Evolutionary conservation across 257 asterid genomes (phyloP), one percentile per base, ranked within the genome.

Genomic region (Plantago ovata): DNA sequence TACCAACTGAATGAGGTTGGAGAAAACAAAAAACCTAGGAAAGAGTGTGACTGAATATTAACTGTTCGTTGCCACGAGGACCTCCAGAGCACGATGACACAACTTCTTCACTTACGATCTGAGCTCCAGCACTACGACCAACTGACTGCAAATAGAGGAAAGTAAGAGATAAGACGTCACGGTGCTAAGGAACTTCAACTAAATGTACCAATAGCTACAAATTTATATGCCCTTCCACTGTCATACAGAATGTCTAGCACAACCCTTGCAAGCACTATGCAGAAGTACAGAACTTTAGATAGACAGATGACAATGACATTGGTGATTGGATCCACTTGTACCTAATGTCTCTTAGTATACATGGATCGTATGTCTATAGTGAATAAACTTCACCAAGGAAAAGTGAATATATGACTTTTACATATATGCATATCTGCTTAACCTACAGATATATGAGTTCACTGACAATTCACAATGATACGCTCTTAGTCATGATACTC

Each of bases 21-120:
- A 36, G 58, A 46, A 20, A 52, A 18, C 22, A 57, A 32, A 49
- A 32, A 18, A 23, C 46, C 7, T 6, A 28, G 36, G 7, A 28
- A 28, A 3, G 6, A 28, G 6, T n/a, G n/a, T n/a, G n/a, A 52
- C 23, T 42, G 22, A 60, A 50, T 33, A 84, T 71, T 75, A 78
- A 88, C 95, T 92, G 97, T 81, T 86, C 94, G 58, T 79, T 85
- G 69, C 95, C 96, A 61, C 91, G 94, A 58, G 94, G 93, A 36
- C 96, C 94, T 63, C 89, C 83, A 49, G 87, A 79, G 64, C 94
- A 88, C 20, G 96, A 88, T 41, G 85, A 58, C 64, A 92, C 73
- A 68, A 92, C 81, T 75, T 82, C 95, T 66, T 85, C 89, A 68
- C 58, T 58, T 32, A 84, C 46, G 53, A 88, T 74, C 62, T 79